Evolutionary conservation across 345 rosid species (phyloP).

Genomic region (Raphanus raphanistrum): DNA sequence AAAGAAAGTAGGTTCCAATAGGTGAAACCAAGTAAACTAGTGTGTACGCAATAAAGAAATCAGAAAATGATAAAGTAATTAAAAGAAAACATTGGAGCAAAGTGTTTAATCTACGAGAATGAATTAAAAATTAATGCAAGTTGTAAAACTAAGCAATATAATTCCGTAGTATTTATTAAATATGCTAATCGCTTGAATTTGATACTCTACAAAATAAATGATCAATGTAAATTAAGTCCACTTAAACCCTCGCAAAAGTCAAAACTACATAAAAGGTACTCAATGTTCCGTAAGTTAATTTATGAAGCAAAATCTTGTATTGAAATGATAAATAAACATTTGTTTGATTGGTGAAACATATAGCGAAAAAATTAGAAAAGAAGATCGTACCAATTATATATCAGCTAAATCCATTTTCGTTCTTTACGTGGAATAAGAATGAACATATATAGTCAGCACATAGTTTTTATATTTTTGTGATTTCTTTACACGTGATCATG

Average conservation of each 20-base stretch:
- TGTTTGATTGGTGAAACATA: not conserved
- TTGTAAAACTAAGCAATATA: not conserved
- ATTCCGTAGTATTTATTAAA: not conserved
- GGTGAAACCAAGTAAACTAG: not conserved
- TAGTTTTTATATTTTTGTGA: not conserved
- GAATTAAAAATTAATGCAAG: not conserved
- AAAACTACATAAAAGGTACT: too few relatives aligned
- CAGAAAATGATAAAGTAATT: not conserved
- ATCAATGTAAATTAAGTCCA: not conserved
- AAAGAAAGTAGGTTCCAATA: not conserved
- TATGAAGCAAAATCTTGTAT: not conserved
- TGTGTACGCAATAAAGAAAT: not conserved
- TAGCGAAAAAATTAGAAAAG: too few relatives aligned
- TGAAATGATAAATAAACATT: not conserved
- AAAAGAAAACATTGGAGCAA: not conserved
- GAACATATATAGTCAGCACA: not conserved
- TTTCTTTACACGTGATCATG: slow-evolving; percentile 4
- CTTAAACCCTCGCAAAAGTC: too few relatives aligned
- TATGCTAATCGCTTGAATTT: not conserved
- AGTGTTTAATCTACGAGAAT: not conserved
- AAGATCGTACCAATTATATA: too few relatives aligned
- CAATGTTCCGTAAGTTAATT: not conserved
- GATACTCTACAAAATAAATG: not conserved
- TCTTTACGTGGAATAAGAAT: not conserved
- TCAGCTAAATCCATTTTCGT: not conserved